These are phyloP conservation scores for Kondoa subrosea DNA, from an alignment of 768 basidiomycete species.

Conservation along the genomic window DNA sequence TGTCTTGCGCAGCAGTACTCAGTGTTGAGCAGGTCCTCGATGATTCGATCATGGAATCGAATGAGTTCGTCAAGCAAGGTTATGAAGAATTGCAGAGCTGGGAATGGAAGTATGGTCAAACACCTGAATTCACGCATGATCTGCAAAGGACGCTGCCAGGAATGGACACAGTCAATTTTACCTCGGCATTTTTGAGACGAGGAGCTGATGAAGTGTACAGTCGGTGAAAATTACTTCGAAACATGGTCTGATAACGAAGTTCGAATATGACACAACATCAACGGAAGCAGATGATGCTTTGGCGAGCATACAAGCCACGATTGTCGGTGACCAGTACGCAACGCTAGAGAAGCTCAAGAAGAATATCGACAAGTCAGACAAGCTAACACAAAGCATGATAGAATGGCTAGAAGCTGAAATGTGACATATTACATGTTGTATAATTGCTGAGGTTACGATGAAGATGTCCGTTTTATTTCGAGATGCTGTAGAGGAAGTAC, in stretches of 20 bases:
- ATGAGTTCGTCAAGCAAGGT: constrained; percentile 50
- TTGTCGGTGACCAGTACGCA: constrained; percentile 23
- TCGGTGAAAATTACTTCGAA: constrained; percentile 19
- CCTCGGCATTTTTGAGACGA: background rate
- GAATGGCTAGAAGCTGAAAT: constrained; percentile 22
- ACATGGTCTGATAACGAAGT: constrained; percentile 25
- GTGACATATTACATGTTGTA: constrained; percentile 8
- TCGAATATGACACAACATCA: constrained; percentile 1
- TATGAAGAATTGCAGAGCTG: constrained; percentile 72
- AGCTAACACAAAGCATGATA: constrained; percentile 5
- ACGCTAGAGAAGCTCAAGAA: constrained; percentile 11
- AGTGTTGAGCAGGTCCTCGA: constrained; percentile 34
- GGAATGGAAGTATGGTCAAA: constrained; percentile 86
- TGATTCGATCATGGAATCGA: constrained; percentile 36
- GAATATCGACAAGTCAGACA: background rate
- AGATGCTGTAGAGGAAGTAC: constrained; percentile 43
- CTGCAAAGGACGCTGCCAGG: constrained; percentile 34
- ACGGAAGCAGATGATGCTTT: constrained; percentile 3
- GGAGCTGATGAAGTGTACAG: constrained; percentile 12
- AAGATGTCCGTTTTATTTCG: constrained; percentile 14
- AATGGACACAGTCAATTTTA: constrained; percentile 35
- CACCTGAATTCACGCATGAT: constrained; percentile 72
- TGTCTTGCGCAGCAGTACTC: background rate
- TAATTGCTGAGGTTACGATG: constrained; percentile 13
- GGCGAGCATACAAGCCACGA: background rate